A percentile compares a stretch with the other conserved stretches of the same genome.
These are phyloP conservation scores for Wickerhamiella domercqiae DNA, from an alignment of 805 yeast species.

Conservation along the genomic window DNA sequence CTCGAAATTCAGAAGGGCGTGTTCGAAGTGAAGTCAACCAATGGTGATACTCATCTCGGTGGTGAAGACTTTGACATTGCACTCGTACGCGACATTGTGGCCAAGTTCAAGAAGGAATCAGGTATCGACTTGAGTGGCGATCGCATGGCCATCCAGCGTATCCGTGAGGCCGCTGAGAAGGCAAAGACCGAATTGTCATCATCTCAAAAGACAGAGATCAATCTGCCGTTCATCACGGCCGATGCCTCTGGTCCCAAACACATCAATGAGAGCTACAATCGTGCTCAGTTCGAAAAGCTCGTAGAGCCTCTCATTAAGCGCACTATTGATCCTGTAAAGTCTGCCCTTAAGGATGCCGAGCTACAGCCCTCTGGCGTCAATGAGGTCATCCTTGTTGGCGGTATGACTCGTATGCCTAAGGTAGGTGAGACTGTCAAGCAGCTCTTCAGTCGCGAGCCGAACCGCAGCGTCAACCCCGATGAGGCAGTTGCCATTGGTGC, in stretches of 20 bases:
- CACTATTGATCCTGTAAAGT: constrained; percentile 63
- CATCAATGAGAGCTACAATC: constrained; percentile 51
- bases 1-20: constrained; percentile 96
- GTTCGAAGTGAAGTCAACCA: constrained; percentile 92
- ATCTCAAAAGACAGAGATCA: constrained; percentile 53
- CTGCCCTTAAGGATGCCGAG: constrained; percentile 70
- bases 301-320: constrained; percentile 57
- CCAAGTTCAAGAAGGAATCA: constrained; percentile 57
- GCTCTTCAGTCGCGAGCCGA: constrained; percentile 70
- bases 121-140: constrained; percentile 52
- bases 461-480: constrained; percentile 87
- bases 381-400: constrained; percentile 77
- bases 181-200: constrained; percentile 79
- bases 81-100: constrained; percentile 69
- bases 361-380: constrained; percentile 49
- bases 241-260: constrained; percentile 73
- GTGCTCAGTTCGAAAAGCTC: constrained; percentile 51
- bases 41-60: constrained; percentile 90
- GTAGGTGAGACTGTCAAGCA: constrained; percentile 60
- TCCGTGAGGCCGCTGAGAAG: constrained; percentile 78
- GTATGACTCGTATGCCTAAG: constrained; percentile 89
- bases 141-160: constrained; percentile 69
- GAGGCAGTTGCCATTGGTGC: constrained; percentile 95
- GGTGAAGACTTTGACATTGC: constrained; percentile 87
- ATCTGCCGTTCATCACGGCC: constrained; percentile 76